Percentiles rank a stretch among this genome's conserved stretches.
These are phyloP conservation scores for Scheffersomyces coipomensis DNA, from an alignment of 805 yeast species.

Conservation along the genomic window DNA sequence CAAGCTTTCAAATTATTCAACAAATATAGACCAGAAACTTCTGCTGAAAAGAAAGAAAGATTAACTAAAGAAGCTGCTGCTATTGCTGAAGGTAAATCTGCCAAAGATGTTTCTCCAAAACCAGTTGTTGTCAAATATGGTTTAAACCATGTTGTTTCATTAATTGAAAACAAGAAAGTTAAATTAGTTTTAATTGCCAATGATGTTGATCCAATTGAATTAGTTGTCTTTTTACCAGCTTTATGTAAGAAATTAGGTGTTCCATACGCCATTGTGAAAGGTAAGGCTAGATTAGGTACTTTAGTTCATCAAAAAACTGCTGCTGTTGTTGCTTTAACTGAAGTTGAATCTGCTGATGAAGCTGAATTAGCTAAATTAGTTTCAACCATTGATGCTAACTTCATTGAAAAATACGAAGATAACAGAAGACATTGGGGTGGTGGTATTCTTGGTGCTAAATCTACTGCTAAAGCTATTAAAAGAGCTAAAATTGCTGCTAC, in stretches of 20 bases:
- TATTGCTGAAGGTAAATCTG: conserved; percentile 95
- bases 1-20: conserved; percentile 95
- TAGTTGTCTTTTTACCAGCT: conserved; percentile 96
- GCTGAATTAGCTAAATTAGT: conserved; percentile 89
- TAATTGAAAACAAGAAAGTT: conserved; percentile 98
- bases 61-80: conserved; percentile 99
- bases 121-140: conserved; percentile 98
- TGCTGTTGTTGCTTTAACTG: conserved; percentile 94
- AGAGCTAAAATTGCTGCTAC: conserved; percentile 55
- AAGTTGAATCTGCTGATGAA: conserved; percentile 91
- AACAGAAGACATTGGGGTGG: conserved; percentile 99
- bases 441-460: conserved; percentile 95
- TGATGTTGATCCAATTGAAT: conserved; percentile 98
- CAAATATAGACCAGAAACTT: conserved; percentile 99
- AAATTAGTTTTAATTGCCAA: conserved; percentile 95
- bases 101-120: conserved; percentile 94
- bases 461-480: conserved; percentile 80
- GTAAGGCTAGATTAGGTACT: conserved; percentile 98
- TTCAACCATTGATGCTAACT: conserved; percentile 91
- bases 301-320: conserved; percentile 96
- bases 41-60: conserved; percentile 98
- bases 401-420: conserved; percentile 90
- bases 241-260: conserved; percentile 99
- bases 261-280: conserved; percentile 97
- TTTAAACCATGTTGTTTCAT: conserved; percentile 97